Base-by-base conservation (phyloP, 1,284 basidiomycete genomes). In the Prillingera fragicola region DNA sequence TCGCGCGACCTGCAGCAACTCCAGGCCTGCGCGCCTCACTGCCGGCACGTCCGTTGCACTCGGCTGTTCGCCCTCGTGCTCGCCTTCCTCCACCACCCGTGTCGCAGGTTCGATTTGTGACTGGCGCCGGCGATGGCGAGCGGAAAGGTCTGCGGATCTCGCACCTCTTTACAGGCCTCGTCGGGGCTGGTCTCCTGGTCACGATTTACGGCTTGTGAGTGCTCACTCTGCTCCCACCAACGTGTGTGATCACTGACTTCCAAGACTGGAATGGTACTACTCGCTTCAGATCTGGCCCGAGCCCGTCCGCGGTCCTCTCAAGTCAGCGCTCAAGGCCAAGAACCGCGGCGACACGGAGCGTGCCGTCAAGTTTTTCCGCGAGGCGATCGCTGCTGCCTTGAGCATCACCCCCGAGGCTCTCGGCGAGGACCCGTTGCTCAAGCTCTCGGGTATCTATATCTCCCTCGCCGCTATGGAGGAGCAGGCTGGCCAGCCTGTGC, bases 171-270 rank as follows among this genome's bases (percentile, higher is more conserved):
- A 51, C 59, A 9, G 69, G 59, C 10, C 48, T 72, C 17, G 65
- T 60, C 8, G 57, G 63, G 15, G 28, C 67, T 10, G 69, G 67
- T 12, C 46, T 70, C 14, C 55, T 72, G 8, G 58, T 68, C 3
- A 70, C 70, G 1, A 70, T 65, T 22, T 72, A 72, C 49, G 67
- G 65, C 12, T 39, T 70, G 69, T 70, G 48, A 51, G 69, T 61
- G 3, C 10, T 21, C 14, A 8, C n/a, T 26, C 29, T 41, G 3
- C 17, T 13, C 14, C 15, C 13, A 7, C 4, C 18, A 31, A 6
- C 18, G 19, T 26, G 39, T 7, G n/a, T 22, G n/a, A 3, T 15
- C 12, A 18, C 19, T 10, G 24, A 41, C 8, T 43, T 33, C 13
- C 10, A 41, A 71, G 69, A 8, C 52, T 72, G 7, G 70, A 72